These are phyloP conservation scores for Escovopsis sp. DNA, from an alignment of 2,329 filamentous ascomycete genomes.

Conservation along the genomic window DNA sequence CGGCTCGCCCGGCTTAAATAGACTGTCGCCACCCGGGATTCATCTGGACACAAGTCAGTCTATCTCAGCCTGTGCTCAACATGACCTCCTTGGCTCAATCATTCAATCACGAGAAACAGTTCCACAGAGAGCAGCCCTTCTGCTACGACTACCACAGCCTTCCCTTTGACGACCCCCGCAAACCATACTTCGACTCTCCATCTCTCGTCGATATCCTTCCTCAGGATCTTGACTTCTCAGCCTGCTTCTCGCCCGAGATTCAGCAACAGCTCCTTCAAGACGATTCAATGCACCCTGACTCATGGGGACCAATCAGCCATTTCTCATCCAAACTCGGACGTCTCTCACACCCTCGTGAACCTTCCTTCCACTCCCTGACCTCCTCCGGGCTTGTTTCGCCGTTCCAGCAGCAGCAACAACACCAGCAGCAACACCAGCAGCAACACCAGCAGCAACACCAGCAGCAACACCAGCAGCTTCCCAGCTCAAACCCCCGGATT, in stretches of 20 bases:
- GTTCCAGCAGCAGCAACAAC: conserved; percentile 37
- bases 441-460: no score
- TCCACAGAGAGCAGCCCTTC: conserved; percentile 7
- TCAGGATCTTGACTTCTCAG: conserved; percentile 10
- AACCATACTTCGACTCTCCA: conserved; percentile 1
- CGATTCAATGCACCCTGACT: conserved; percentile 26
- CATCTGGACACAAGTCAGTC: conserved; percentile 7
- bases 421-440: no score
- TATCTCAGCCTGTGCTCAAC: conserved; percentile 10
- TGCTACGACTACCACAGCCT: conserved; percentile 8
- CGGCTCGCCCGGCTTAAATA: conserved; percentile 5
- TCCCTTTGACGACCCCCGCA: conserved; percentile 6
- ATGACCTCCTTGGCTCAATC: conserved; percentile 15
- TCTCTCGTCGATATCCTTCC: conserved; percentile 8
- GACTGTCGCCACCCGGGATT: conserved; percentile 6
- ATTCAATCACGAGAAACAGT: conserved; percentile 1
- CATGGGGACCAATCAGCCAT: conserved; percentile 23
- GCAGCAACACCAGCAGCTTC: no score
- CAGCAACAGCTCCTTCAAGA: conserved; percentile 3
- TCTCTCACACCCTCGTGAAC: conserved; percentile 40
- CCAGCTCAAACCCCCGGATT: conserved; percentile 43
- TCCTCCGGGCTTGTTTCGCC: conserved; percentile 46
- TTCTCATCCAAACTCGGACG: conserved; percentile 23
- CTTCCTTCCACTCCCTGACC: conserved; percentile 44
- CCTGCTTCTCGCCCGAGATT: neutral